These are phyloP conservation scores for Fusarium xyrophilum DNA, from an alignment of 2,329 filamentous ascomycete genomes.

Conservation along the genomic window DNA sequence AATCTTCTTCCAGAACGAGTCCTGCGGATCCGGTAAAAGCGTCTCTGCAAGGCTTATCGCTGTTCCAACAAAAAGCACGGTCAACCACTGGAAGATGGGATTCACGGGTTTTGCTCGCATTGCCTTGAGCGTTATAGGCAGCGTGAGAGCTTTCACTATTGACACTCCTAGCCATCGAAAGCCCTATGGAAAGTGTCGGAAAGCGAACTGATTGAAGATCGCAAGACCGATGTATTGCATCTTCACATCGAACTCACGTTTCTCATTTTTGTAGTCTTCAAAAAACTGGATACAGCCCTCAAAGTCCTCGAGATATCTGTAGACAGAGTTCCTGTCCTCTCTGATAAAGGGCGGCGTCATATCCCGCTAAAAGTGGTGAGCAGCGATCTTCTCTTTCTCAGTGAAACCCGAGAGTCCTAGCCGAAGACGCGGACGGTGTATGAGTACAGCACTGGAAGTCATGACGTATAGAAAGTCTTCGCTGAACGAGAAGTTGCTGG, in stretches of 20 bases:
- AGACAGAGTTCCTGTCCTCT: background rate
- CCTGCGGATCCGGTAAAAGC: background rate
- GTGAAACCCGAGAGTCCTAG: background rate
- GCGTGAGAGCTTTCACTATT: background rate
- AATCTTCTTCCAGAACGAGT: constrained; percentile 2
- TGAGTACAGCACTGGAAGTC: background rate
- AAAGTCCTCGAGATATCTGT: background rate
- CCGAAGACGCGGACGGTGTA: background rate
- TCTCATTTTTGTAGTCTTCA: background rate
- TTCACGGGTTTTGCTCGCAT: background rate
- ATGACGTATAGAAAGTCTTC: background rate
- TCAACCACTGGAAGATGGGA: background rate
- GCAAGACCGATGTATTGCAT: background rate
- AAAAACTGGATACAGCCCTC: background rate
- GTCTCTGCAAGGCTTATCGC: background rate
- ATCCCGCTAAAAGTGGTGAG: constrained; percentile 7
- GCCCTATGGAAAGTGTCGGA: background rate
- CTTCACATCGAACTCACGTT: background rate
- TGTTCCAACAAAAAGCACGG: background rate
- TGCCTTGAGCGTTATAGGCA: background rate
- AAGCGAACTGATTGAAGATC: background rate
- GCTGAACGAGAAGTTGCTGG: background rate
- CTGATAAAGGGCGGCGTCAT: background rate
- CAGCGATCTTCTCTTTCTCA: background rate
- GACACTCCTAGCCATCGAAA: background rate